A percentile compares a stretch with the other conserved stretches of the same genome.
phyloP scores from a whole-genome alignment of 1,284 basidiomycete species.

The Hemileia vastatrix region DNA sequence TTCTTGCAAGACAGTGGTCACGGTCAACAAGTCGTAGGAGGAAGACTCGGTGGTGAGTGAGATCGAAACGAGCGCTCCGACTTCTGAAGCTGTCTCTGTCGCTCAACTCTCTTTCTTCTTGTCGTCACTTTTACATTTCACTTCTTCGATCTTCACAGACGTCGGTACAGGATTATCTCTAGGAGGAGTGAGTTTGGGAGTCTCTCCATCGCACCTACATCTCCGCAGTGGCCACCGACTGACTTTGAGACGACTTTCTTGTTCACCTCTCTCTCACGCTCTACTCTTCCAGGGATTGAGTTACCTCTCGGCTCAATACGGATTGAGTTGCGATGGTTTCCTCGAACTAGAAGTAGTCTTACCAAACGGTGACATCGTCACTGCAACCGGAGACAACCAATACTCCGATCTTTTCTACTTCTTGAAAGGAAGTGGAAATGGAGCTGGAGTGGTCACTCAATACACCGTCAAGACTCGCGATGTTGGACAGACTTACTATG shows the following conservation, averaged over 20 bases:
- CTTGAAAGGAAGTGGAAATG: conserved; percentile 31
- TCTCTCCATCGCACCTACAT: too few species aligned
- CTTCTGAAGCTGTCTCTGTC: too few species aligned
- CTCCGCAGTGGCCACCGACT: too few species aligned
- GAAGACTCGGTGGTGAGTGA: conserved; percentile 20
- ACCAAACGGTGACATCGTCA: conserved; percentile 21
- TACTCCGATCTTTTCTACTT: conserved; percentile 23
- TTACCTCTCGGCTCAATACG: conserved; percentile 25
- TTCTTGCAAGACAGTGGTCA: not conserved
- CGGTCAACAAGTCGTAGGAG: conserved; percentile 27
- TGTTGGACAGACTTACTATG: conserved; percentile 7
- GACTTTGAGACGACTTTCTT: too few species aligned
- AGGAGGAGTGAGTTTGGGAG: too few species aligned
- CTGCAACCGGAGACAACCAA: conserved; percentile 3
- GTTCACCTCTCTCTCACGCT: too few species aligned
- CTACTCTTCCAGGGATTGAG: conserved; percentile 18
- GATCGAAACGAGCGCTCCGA: too few species aligned
- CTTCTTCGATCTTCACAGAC: not conserved
- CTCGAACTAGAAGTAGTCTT: conserved; percentile 23
- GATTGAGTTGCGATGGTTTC: conserved; percentile 29
- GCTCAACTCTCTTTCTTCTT: too few species aligned
- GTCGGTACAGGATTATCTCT: too few species aligned
- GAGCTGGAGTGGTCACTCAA: conserved; percentile 30
- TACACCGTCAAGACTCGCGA: conserved; percentile 24
- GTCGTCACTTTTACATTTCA: not conserved